Base-by-base conservation (phyloP, 768 basidiomycete species). In the Naganishia vishniacii region DNA sequence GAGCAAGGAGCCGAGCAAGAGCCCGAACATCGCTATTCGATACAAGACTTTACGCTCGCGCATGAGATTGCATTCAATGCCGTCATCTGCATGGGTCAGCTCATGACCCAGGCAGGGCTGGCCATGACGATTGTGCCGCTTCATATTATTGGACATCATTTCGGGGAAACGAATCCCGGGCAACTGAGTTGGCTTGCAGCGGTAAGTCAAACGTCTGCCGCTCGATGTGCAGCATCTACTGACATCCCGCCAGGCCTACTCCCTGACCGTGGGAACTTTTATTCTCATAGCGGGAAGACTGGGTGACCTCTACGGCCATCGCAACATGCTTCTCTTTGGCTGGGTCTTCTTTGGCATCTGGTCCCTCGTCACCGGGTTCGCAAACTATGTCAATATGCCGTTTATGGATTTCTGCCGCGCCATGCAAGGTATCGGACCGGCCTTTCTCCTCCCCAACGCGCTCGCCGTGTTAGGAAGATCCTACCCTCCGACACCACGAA, bases 171-270 rank as follows among this genome's bases (percentile, higher is more conserved):
- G 5, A 67, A 67, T 64, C 65, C 65, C 2, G 71, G 68, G 3
- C 46, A 67, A 48, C 37, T 69, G 47, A 66, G 66, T 41, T 72
- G 71, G 71, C 67, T 69, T 32, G 62, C 70, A 15, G 71, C 71
- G 16, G 53, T 56, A 26, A 56, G 53, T 56, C 5, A 28, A 37
- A 37, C 7, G n/a, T n/a, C 34, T 37, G 34, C 34, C 34, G 7
- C 8, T 44, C 59, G 63, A 23, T 67, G 26, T n/a, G 13, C 37
- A 3, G 23, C 40, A 26, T 13, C 29, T n/a, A 0, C 5, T 37
- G 53, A 6, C 15, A 25, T 20, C 5, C 37, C n/a, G 11, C 3
- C 37, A 56, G 53, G 64, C 42, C 9, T 61, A 72, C 64, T 20
- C 51, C 31, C 45, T 72, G 26, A 72, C 71, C 9, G 59, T 72